Evolutionary conservation across 2,329 filamentous ascomycete species (phyloP), one percentile per base, ranked within the genome.

Genomic region (Exophiala calicioides): DNA sequence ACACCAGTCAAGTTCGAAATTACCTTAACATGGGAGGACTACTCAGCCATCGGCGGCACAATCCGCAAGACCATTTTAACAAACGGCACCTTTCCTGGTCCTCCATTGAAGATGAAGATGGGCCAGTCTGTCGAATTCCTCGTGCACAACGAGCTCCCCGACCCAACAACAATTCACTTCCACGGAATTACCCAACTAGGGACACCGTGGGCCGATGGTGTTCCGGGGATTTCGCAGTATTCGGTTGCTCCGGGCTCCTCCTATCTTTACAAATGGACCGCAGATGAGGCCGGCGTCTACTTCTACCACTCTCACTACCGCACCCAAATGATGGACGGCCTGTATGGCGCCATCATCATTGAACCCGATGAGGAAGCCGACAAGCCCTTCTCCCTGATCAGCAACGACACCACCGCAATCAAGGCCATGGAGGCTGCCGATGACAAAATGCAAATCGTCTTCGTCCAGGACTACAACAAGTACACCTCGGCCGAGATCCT

Each of bases 161-260:
- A 89, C 55, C 64, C 79, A 56, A 78, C 76, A 8, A 85, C 84
- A 24, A 72, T 90, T 4, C 87, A 91, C 62, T 90, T 86, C 64
- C 87, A 91, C 57, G 87, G 87, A 8, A 75, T 91, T 53, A 88
- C 81, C 59, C 85, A 89, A 62, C 87, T 88, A 56, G 85, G 84
- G 8, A 86, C 85, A 0, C 86, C 81, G 49, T 75, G 76, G 47
- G 88, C 88, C 82, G 86, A 91, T 59, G 87, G 86, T 0, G 78
- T 85, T 1, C 73, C 80, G 0, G 83, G 79, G 29, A 75, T 87
- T 4, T 84, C 80, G 0, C 85, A 87, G 60, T 86, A 82, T 50
- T 75, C 79, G 0, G 83, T 90, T 33, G 74, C 79, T 0, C 81
- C 85, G 0, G 80, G 80, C 1, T 67, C 73, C 1, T 79, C 71